Conservation (phyloP, 139 green algal genomes). For the Closterium sp. region DNA sequence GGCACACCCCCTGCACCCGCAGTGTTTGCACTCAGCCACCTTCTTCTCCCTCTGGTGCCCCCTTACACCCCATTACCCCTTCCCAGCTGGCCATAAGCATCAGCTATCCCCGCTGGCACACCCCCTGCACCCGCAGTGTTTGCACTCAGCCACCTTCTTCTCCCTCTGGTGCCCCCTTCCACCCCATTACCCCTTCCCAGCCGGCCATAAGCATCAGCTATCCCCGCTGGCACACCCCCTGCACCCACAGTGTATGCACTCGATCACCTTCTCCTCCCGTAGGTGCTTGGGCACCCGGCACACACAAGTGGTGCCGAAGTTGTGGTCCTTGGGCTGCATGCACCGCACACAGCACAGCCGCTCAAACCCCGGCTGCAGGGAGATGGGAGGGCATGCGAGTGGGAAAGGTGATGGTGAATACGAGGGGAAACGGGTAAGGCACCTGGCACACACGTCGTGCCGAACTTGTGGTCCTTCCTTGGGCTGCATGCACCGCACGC, state of each 20-base stretch:
- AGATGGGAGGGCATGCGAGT: background rate
- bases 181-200: constrained; percentile 15
- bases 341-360: constrained; percentile 52
- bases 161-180: constrained; percentile 42
- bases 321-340: constrained; percentile 53
- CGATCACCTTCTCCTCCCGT: constrained; percentile 42
- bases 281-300: constrained; percentile 54
- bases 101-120: constrained; percentile 46
- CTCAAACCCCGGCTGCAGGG: constrained; percentile 53
- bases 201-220: background rate
- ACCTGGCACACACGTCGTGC: constrained; percentile 53
- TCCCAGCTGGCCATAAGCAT: constrained; percentile 7
- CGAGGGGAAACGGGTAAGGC: too few species aligned
- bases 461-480: constrained; percentile 52
- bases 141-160: constrained; percentile 24
- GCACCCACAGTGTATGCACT: constrained; percentile 52
- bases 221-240: constrained; percentile 49
- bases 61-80: constrained; percentile 37
- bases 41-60: constrained; percentile 34
- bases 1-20: constrained; percentile 47
- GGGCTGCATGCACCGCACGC: constrained; percentile 50
- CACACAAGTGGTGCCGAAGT: constrained; percentile 56
- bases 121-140: constrained; percentile 46
- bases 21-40: constrained; percentile 50
- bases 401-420: too few species aligned